Base-by-base conservation (phyloP, 345 rosid genomes). In the Carallia pectinifolia region DNA sequence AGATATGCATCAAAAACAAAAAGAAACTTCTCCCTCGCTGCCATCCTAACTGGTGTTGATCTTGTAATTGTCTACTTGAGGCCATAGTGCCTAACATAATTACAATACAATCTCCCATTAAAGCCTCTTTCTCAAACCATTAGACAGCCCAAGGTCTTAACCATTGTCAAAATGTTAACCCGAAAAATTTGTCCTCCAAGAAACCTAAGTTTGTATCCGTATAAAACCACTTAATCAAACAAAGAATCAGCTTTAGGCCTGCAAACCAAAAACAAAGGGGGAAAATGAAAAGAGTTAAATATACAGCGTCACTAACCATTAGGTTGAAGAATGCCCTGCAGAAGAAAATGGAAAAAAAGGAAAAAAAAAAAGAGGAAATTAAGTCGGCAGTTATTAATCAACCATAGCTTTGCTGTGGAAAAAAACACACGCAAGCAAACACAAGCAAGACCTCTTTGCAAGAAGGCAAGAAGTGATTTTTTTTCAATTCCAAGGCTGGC, bases 291-390 rank as follows among this genome's bases (percentile, higher is more conserved):
- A n/a, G 31, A 50, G 65, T 8, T 63, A 34, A 53, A 13, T 56
- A 64, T 23, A 53, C n/a, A 65, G 44, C 23, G 10, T 76, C 16
- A 77, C 91, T 81, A 72, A 92, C 98, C 97, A 53, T 72, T 80
- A 62, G 80, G 76, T 71, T 76, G 77, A 68, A 72, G 75, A 37
- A 71, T 73, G 53, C 69, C 85, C 97, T 92, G 86, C 86, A 76
- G 40, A 76, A 66, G 2, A 53, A 65, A 71, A 76, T 1, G 37
- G 53, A 37, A 58, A 71, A 74, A 77, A 69, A 39, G 63, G 1
- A 13, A 19, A 34, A 66, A 10, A 23, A 23, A 10, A 8, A 12
- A 53, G 23, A 5, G 39, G 1, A 37, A 38, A 38, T 38, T 85
- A 68, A 85, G 71, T 74, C 18, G 52, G 50, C 66, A 73, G 63